Conservation (phyloP, 129 eudicot species). For the Flaveria bidentis region DNA sequence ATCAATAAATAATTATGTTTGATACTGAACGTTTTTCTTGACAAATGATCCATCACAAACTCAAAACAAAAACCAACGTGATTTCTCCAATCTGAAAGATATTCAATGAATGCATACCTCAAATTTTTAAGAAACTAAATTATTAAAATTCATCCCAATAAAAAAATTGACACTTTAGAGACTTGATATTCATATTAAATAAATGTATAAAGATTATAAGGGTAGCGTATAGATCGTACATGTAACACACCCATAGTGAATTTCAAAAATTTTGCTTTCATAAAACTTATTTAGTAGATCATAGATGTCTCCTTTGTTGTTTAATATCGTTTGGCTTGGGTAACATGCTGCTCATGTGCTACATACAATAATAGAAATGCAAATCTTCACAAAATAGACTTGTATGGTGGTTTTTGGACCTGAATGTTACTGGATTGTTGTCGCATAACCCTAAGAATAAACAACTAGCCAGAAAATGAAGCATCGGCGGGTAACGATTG, state of each 20-base stretch:
- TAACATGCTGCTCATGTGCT: background rate
- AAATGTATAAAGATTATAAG: background rate
- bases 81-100: too few relatives aligned
- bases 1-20: too few relatives aligned
- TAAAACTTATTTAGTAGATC: background rate
- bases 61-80: too few relatives aligned
- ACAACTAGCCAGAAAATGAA: background rate
- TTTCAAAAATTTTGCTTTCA: background rate
- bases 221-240: background rate
- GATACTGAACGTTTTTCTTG: too few relatives aligned
- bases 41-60: too few relatives aligned
- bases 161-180: too few relatives aligned
- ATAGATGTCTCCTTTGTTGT: background rate
- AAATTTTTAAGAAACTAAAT: too few relatives aligned
- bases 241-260: background rate
- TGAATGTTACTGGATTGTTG: slow-evolving; percentile 2
- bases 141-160: too few relatives aligned
- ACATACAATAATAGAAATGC: slow-evolving; percentile 1
- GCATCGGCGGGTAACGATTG: background rate
- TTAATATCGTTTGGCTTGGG: background rate
- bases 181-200: too few relatives aligned
- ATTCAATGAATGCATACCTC: too few relatives aligned
- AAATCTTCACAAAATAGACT: background rate
- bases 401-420: background rate
- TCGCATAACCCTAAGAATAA: slow-evolving; percentile 14